phyloP scores from a whole-genome alignment of 805 yeast species.

The Starmerella etchellsii region DNA sequence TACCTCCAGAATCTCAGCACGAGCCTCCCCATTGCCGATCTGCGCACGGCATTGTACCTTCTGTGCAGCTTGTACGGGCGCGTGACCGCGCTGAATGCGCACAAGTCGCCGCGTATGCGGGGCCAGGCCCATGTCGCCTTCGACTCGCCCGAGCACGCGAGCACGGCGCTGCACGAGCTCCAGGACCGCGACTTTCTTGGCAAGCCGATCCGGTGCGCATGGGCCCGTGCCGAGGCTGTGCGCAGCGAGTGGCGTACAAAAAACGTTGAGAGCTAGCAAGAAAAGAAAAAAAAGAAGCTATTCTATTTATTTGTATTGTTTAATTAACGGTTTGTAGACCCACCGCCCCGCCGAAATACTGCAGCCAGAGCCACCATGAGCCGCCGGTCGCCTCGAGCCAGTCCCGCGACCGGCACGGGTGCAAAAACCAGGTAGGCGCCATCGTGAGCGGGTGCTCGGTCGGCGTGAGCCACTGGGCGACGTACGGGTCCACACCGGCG shows the following conservation, averaged over 20 bases:
- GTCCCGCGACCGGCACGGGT: conserved; percentile 32
- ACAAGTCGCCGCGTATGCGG: conserved; percentile 30
- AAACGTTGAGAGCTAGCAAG: neutral
- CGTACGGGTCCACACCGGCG: neutral
- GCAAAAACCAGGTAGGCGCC: conserved; percentile 26
- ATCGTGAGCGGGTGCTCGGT: conserved; percentile 25
- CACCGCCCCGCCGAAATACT: conserved; percentile 24
- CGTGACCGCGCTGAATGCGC: conserved; percentile 28
- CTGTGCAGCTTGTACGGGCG: conserved; percentile 31
- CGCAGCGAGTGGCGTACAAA: conserved; percentile 13
- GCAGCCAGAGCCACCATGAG: conserved; percentile 22
- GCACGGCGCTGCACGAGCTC: conserved; percentile 23
- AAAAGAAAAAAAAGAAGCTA: neutral
- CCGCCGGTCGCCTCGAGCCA: conserved; percentile 23
- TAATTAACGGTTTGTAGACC: conserved; percentile 17
- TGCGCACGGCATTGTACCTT: conserved; percentile 27
- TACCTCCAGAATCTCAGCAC: conserved; percentile 31
- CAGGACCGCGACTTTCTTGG: conserved; percentile 28
- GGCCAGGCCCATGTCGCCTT: conserved; percentile 35
- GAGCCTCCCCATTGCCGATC: conserved; percentile 26
- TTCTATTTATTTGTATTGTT: neutral
- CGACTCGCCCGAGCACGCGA: conserved; percentile 23
- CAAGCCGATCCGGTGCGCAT: conserved; percentile 25
- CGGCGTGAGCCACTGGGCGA: conserved; percentile 9
- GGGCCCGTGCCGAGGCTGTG: conserved; percentile 23